These are phyloP conservation scores for Catunica adiposa DNA, from an alignment of 2,329 filamentous ascomycete species.

Conservation along the genomic window DNA sequence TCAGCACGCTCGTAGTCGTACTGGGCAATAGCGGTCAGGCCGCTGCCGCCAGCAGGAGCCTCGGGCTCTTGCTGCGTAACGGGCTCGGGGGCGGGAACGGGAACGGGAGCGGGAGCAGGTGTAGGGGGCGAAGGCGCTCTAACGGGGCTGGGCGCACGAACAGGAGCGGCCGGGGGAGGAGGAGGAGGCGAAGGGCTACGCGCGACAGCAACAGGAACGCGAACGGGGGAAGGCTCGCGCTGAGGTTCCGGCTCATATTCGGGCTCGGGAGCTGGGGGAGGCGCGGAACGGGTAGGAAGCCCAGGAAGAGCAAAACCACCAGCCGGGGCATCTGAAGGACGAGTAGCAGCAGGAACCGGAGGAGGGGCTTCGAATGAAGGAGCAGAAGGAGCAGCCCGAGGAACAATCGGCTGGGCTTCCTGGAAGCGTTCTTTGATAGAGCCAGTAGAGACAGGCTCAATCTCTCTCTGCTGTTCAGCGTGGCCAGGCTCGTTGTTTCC, in stretches of 20 bases:
- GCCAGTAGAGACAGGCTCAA: slow-evolving; percentile 47
- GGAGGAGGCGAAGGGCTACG: slow-evolving; percentile 34
- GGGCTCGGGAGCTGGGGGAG: slow-evolving; percentile 36
- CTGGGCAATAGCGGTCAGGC: slow-evolving; percentile 61
- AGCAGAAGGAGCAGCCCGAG: slow-evolving; percentile 20
- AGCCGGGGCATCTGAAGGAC: slow-evolving; percentile 47
- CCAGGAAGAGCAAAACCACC: slow-evolving; percentile 67
- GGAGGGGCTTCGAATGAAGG: slow-evolving; percentile 30
- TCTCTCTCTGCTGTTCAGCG: slow-evolving; percentile 29
- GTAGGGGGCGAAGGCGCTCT: slow-evolving; percentile 14
- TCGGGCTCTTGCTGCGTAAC: slow-evolving; percentile 9
- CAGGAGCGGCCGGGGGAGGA: slow-evolving; percentile 8
- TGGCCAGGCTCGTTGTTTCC: slow-evolving; percentile 28
- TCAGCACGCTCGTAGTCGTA: slow-evolving; percentile 98
- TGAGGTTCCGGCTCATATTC: slow-evolving; percentile 40
- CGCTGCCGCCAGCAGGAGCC: slow-evolving; percentile 24
- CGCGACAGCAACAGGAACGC: slow-evolving; percentile 69
- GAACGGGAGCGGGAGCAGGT: slow-evolving; percentile 10
- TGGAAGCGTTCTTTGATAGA: slow-evolving; percentile 73
- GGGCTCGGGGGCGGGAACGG: slow-evolving; percentile 11
- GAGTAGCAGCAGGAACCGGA: slow-evolving; percentile 19
- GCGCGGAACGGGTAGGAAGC: slow-evolving; percentile 44
- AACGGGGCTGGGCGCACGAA: slow-evolving; percentile 22
- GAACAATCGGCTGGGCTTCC: slow-evolving; percentile 51
- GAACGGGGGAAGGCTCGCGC: slow-evolving; percentile 57